Evolutionary conservation across 2,329 filamentous ascomycete species (phyloP).

Genomic region (Microcyclosporella mali): DNA sequence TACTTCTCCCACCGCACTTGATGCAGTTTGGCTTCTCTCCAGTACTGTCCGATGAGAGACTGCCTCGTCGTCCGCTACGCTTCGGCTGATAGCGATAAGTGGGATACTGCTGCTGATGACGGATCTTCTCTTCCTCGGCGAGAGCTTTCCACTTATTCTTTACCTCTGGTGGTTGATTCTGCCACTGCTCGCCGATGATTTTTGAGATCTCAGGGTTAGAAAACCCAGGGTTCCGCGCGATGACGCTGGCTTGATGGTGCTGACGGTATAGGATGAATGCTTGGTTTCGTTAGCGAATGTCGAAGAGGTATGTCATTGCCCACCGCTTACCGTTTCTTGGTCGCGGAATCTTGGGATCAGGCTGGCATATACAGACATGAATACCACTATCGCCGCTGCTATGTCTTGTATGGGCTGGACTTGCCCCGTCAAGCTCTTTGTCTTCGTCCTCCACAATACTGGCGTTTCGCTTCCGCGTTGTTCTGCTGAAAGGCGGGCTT

Average conservation of each 20-base stretch:
- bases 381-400: slow-evolving; percentile 37
- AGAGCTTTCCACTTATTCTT: slow-evolving; percentile 84
- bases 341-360: slow-evolving; percentile 64
- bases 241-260: slow-evolving; percentile 77
- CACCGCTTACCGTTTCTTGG: slow-evolving; percentile 61
- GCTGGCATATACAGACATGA: slow-evolving; percentile 63
- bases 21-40: slow-evolving; percentile 51
- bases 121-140: slow-evolving; percentile 86
- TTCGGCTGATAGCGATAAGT: slow-evolving; percentile 92
- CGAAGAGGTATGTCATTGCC: slow-evolving; percentile 35
- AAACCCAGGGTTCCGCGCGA: slow-evolving; percentile 75
- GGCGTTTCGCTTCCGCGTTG: slow-evolving; percentile 30
- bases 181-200: slow-evolving; percentile 92
- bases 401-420: slow-evolving; percentile 25
- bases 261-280: slow-evolving; percentile 98
- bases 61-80: slow-evolving; percentile 41
- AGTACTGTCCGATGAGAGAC: slow-evolving; percentile 27
- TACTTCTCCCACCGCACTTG: slow-evolving; percentile 65
- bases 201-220: slow-evolving; percentile 96
- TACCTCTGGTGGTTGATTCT: slow-evolving; percentile 62
- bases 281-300: slow-evolving; percentile 40
- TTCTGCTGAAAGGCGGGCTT: slow-evolving; percentile 28
- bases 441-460: slow-evolving; percentile 29
- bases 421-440: slow-evolving; percentile 22
- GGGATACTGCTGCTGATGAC: slow-evolving; percentile 84